These are phyloP conservation scores for Lasiosphaeris hirsuta DNA, from an alignment of 495 filamentous ascomycete genomes.

Conservation along the genomic window DNA sequence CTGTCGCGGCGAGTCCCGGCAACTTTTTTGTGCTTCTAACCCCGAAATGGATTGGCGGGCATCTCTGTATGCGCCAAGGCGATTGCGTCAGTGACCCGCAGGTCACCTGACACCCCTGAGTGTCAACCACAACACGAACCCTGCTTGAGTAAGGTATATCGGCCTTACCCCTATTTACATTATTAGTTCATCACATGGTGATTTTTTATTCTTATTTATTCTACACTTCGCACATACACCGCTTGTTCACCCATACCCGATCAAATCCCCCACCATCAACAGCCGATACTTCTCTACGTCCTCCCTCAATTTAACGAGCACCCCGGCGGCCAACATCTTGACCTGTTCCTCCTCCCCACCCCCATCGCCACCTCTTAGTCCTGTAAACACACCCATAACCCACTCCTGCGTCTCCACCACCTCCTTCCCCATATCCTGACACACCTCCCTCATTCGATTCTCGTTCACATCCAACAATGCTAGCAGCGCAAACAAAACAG, in stretches of 20 bases:
- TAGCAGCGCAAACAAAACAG: conserved; percentile 73
- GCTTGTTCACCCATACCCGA: conserved; percentile 33
- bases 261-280: conserved; percentile 57
- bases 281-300: conserved; percentile 78
- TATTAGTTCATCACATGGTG: too few species aligned
- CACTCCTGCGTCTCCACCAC: conserved; percentile 56
- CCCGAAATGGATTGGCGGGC: neutral
- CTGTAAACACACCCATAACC: conserved; percentile 40
- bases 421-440: conserved; percentile 55
- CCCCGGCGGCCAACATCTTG: conserved; percentile 73
- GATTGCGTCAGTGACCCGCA: conserved; percentile 16
- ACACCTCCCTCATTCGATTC: conserved; percentile 69
- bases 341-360: conserved; percentile 58
- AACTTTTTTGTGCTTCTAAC: conserved; percentile 7
- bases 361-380: conserved; percentile 41
- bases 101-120: conserved; percentile 26
- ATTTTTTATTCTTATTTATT: neutral
- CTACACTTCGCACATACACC: neutral
- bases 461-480: conserved; percentile 84
- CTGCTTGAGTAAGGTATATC: too few species aligned
- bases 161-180: too few species aligned
- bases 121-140: conserved; percentile 13
- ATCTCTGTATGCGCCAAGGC: conserved; percentile 21
- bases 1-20: conserved; percentile 3
- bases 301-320: conserved; percentile 74